Evolutionary conservation across 345 rosid species (phyloP), one percentile per base, ranked within the genome.

Genomic region (Eutrema heterophyllum): DNA sequence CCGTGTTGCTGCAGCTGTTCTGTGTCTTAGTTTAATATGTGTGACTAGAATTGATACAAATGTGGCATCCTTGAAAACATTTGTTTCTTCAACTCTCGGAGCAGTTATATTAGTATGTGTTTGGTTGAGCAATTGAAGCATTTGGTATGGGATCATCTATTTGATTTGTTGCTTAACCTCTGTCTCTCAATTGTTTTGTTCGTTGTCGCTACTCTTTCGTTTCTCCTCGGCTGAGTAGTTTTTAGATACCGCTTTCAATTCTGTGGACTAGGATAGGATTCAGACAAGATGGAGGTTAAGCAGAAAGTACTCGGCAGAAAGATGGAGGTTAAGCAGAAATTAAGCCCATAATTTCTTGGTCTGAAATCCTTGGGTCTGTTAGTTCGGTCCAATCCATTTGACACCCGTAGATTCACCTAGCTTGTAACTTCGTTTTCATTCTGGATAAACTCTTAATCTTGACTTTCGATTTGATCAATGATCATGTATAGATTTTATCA

Each of bases 51-150:
- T 53, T 61, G 79, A 70, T 44, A 41, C 70, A 8, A 39, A 38
- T 76, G 75, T 76, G 38, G 75, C 65, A 60, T 52, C 60, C 29
- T 67, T 59, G 55, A 32, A 30, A 30, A 48, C 68, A 50, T 40
- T 58, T 51, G 44, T 12, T 74, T 51, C 64, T 7, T 68, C 15
- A 71, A 71, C 36, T 45, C 48, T 58, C 6, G 38, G 66, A 58
- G 27, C 48, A 70, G 58, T 48, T 15, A 67, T 30, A 15, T 50
- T 26, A 52, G 33, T 55, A 36, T 50, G 58, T 45, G 70, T 68
- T 33, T 75, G 27, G 41, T 21, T 21, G 24, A 21, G 24, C 24
- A 60, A 15, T 60, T 60, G 26, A 60, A 75, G 32, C 68, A 32
- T 75, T 60, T 75, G 49, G 15, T 53, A 41, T 52, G 49, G 1